Evolutionary conservation across 495 filamentous ascomycete genomes (phyloP).

Genomic region (Echria macrotheca): DNA sequence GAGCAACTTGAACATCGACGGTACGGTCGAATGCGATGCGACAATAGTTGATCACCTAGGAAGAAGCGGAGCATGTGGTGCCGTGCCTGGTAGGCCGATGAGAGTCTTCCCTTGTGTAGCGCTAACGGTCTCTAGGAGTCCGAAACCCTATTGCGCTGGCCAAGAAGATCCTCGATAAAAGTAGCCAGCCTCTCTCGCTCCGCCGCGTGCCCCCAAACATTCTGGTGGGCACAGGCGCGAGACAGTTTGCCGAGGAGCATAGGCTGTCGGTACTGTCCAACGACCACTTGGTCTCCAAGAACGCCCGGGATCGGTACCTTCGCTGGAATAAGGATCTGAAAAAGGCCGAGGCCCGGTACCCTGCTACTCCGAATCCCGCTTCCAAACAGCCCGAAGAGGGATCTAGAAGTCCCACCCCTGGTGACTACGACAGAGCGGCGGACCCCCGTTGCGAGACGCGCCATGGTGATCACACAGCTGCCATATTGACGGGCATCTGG

Average conservation of each 20-base stretch:
- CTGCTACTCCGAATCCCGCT: background rate
- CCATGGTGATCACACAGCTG: constrained; percentile 43
- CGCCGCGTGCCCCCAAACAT: constrained; percentile 89
- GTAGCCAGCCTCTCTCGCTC: constrained; percentile 65
- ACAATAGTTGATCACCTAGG: constrained; percentile 86
- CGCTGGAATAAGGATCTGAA: constrained; percentile 73
- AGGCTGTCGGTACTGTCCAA: constrained; percentile 63
- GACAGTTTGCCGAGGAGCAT: constrained; percentile 73
- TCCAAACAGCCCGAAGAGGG: constrained; percentile 8
- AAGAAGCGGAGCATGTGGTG: constrained; percentile 87
- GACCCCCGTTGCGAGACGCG: constrained; percentile 7
- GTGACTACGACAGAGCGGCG: constrained; percentile 20
- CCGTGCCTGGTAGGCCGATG: constrained; percentile 66
- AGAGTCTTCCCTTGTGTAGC: background rate
- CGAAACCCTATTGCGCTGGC: constrained; percentile 89
- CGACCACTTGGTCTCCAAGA: constrained; percentile 68
- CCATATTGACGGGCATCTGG: constrained; percentile 52
- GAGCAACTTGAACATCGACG: constrained; percentile 88
- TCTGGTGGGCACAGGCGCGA: constrained; percentile 77
- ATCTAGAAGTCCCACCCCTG: constrained; percentile 11
- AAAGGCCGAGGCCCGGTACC: constrained; percentile 39
- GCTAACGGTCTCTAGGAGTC: constrained; percentile 53
- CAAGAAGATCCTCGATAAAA: constrained; percentile 71
- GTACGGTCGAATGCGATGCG: constrained; percentile 89
- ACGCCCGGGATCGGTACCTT: constrained; percentile 65